Conservation (phyloP, 257 asterid genomes). For the Eustoma russellianum region DNA sequence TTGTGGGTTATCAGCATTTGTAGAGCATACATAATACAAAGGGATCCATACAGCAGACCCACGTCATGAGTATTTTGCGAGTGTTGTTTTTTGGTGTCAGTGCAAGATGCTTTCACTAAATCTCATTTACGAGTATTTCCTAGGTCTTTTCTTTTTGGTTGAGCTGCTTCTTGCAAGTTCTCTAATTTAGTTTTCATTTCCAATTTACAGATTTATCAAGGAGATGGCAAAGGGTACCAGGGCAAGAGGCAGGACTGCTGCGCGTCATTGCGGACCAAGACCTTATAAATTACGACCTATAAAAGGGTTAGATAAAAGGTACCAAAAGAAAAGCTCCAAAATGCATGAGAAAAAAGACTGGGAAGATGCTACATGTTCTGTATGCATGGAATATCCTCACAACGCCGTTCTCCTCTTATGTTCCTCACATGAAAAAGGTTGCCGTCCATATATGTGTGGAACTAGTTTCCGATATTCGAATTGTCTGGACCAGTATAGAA, state of each 20-base stretch:
- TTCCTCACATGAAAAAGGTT: slow-evolving; percentile 92
- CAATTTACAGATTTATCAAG: slow-evolving; percentile 20
- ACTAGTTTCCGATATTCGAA: slow-evolving; percentile 86
- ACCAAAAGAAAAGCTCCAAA: slow-evolving; percentile 38
- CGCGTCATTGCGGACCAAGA: slow-evolving; percentile 28
- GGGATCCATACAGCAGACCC: too few relatives aligned
- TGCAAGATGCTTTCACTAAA: too few relatives aligned
- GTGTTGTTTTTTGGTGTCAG: too few relatives aligned
- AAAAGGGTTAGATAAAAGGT: slow-evolving; percentile 15
- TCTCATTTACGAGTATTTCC: too few relatives aligned
- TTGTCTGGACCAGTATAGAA: slow-evolving; percentile 95
- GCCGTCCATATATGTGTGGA: slow-evolving; percentile 99
- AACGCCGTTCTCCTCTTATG: slow-evolving; percentile 96
- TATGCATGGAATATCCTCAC: slow-evolving; percentile 97
- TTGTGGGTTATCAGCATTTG: too few relatives aligned
- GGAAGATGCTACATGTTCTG: slow-evolving; percentile 91
- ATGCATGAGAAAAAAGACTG: slow-evolving; percentile 58
- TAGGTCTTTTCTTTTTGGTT: too few relatives aligned
- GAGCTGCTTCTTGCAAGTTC: too few relatives aligned
- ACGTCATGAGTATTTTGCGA: too few relatives aligned
- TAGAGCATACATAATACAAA: too few relatives aligned
- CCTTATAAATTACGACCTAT: slow-evolving; percentile 57
- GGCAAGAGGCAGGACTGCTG: slow-evolving; percentile 70
- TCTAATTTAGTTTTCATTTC: slow-evolving; percentile 5
- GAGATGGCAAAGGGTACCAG: slow-evolving; percentile 84